Evolutionary conservation across 164 flowering plant species (phyloP), one percentile per base, ranked within the genome.

Genomic region (Berberis vulgaris): DNA sequence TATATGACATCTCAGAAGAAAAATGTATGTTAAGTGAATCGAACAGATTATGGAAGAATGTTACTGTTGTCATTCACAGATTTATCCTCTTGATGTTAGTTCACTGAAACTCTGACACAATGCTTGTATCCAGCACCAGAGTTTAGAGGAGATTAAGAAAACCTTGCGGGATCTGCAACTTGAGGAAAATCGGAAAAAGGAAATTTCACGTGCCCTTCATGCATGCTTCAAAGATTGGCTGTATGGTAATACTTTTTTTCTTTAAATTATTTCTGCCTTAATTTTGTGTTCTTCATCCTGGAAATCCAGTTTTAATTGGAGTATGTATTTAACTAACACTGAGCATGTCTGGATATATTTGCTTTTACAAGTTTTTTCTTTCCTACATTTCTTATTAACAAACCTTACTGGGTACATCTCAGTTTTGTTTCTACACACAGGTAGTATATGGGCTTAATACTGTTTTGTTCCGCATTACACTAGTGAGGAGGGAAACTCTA

Each of bases 191-290:
- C 75, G 82, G 67, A 91, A 91, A 69, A 80, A 88, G 39, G 99
- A 95, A 73, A 63, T 95, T 53, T 83, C 97, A 5, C 69, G 70
- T 80, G 97, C 96, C 4, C 79, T 95, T 60, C 99, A 95, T 70
- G 73, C 80, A 10, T 79, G 78, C 76, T 95, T 95, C 73, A 95
- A 86, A 68, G 99, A 95, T 64, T 95, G 99, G 99, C 75, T 95
- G 67, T 88, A 89, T 70, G 88, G 99, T 95, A 91, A 71, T 63
- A 43, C 5, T 49, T 54, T 50, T 60, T 60, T 12, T 3, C 58
- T 4, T 40, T n/a, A 9, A 7, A 39, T 6, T 46, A 12, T 8
- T 43, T 54, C 26, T 52, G 8, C n/a, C 7, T 41, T 6, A 4
- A 47, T 47, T 47, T 47, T 7, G 10, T 47, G n/a, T 65, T 49